These are phyloP conservation scores for Penium margaritaceum DNA, from an alignment of 139 green algal genomes.

Conservation along the genomic window DNA sequence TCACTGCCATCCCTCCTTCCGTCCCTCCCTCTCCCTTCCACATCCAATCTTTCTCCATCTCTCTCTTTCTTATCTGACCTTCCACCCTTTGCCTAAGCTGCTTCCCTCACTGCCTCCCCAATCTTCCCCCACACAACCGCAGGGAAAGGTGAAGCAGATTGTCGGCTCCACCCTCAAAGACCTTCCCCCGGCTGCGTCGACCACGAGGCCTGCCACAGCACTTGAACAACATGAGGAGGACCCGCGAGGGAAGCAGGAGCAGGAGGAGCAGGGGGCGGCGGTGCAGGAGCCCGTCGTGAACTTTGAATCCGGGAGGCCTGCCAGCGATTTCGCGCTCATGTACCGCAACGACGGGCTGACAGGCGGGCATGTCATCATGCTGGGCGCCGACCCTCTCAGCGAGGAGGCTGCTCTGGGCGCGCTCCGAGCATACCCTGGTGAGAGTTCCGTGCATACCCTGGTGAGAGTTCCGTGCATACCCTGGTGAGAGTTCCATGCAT, in stretches of 20 bases:
- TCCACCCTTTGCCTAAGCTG: too few species aligned
- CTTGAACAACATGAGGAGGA: too few species aligned
- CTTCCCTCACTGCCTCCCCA: too few species aligned
- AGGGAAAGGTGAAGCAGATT: constrained; percentile 98
- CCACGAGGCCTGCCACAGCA: too few species aligned
- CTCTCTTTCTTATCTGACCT: too few species aligned
- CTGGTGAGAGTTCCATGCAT: too few species aligned
- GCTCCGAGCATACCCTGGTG: constrained; percentile 50
- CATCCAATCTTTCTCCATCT: too few species aligned
- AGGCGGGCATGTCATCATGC: constrained; percentile 98
- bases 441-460: too few species aligned
- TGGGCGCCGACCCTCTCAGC: constrained; percentile 67
- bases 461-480: too few species aligned
- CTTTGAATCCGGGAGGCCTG: constrained; percentile 79
- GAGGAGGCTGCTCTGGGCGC: constrained; percentile 67
- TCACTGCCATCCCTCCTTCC: too few species aligned
- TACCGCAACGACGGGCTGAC: constrained; percentile 71
- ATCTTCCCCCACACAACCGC: too few species aligned
- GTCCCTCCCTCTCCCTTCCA: too few species aligned
- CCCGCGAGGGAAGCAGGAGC: not conserved
- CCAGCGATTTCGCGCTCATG: constrained; percentile 74
- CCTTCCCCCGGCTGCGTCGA: constrained; percentile 49
- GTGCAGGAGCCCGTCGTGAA: constrained; percentile 68
- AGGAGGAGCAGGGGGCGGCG: not conserved
- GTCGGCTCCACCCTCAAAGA: constrained; percentile 87